These are phyloP conservation scores for Saccharomyces hybrid DNA, from an alignment of 1,139 yeast genomes.

Conservation along the genomic window DNA sequence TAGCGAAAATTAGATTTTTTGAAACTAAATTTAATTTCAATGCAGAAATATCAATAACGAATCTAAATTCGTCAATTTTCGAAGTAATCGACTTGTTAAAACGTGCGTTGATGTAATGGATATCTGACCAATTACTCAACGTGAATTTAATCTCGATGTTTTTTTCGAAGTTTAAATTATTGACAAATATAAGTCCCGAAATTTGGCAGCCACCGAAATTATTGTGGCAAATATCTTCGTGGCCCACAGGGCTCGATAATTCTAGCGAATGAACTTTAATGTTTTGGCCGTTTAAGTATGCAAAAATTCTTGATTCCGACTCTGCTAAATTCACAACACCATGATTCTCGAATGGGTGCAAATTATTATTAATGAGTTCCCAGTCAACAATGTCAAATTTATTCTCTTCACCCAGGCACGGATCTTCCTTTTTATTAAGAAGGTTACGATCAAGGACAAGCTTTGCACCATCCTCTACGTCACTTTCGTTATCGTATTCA, in stretches of 20 bases:
- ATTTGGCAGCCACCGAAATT: slow-evolving; percentile 5
- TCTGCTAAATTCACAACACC: slow-evolving; percentile 3
- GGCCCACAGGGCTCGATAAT: slow-evolving; percentile 1
- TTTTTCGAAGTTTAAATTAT: slow-evolving; percentile 24
- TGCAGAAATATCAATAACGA: slow-evolving; percentile 19
- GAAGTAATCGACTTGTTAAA: slow-evolving; percentile 20
- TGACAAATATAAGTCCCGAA: slow-evolving; percentile 18
- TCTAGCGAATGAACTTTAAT: slow-evolving; percentile 23
- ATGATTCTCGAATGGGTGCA: slow-evolving; percentile 8
- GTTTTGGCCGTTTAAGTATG: slow-evolving; percentile 22
- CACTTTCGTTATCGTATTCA: slow-evolving; percentile 8
- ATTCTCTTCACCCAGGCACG: slow-evolving; percentile 1
- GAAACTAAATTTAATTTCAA: slow-evolving; percentile 27
- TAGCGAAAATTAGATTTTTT: slow-evolving; percentile 18
- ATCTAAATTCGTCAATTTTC: slow-evolving; percentile 24
- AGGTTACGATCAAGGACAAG: neutral
- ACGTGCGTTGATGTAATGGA: slow-evolving; percentile 21
- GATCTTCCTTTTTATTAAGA: neutral
- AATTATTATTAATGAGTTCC: slow-evolving; percentile 9
- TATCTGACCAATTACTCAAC: slow-evolving; percentile 23
- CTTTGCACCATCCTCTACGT: slow-evolving; percentile 1
- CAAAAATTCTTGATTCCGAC: slow-evolving; percentile 12
- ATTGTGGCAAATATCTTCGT: neutral
- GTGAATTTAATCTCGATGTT: slow-evolving; percentile 24
- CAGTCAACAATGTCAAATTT: slow-evolving; percentile 12